Conservation (phyloP, 1,139 yeast species). For the Debaryomycetaceae sp. region DNA sequence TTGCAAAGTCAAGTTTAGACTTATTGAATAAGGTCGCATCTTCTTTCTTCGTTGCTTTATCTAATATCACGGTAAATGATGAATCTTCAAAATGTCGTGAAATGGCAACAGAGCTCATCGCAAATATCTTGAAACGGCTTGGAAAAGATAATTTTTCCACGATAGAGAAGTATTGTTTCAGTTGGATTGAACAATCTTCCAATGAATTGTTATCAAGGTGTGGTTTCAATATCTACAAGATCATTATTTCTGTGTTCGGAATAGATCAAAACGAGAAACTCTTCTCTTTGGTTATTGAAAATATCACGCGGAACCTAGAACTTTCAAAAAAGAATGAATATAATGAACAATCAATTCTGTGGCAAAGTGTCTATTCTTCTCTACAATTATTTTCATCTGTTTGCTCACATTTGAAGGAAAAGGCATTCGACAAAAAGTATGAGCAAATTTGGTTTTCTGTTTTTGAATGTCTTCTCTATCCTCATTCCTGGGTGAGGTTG, state of each 20-base stretch:
- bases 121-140: conserved; percentile 53
- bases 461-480: conserved; percentile 63
- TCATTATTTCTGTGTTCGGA: conserved; percentile 55
- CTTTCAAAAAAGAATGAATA: conserved; percentile 28
- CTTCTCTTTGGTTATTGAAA: conserved; percentile 36
- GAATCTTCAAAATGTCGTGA: conserved; percentile 81
- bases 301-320: conserved; percentile 37
- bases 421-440: conserved; percentile 28
- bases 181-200: conserved; percentile 66
- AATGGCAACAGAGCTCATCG: conserved; percentile 68
- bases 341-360: conserved; percentile 41
- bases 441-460: conserved; percentile 50
- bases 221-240: conserved; percentile 71
- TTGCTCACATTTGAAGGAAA: conserved; percentile 26
- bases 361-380: conserved; percentile 78
- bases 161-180: conserved; percentile 56
- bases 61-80: conserved; percentile 76
- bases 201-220: conserved; percentile 64
- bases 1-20: conserved; percentile 63
- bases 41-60: conserved; percentile 79
- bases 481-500: conserved; percentile 90
- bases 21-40: conserved; percentile 60
- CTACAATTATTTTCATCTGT: conserved; percentile 52
- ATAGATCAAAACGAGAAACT: conserved; percentile 32
- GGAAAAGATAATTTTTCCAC: conserved; percentile 34